Evolutionary conservation across 2,329 filamentous ascomycete species (phyloP).

Genomic region (Plenodomus tracheiphilus): DNA sequence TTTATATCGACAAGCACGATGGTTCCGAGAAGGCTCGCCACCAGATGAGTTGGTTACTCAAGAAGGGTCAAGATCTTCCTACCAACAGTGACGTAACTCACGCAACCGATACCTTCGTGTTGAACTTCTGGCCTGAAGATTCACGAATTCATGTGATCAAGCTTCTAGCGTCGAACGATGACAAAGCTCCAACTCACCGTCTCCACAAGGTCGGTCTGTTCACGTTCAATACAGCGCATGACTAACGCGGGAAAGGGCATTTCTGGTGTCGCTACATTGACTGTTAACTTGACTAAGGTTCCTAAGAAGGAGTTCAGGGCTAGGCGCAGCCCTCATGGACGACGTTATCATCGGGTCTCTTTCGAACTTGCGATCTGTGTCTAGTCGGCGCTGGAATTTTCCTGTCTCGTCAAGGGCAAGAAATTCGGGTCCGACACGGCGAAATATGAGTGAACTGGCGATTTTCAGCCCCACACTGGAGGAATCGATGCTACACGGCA

Average conservation of each 20-base stretch:
- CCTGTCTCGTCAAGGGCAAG: slow-evolving; percentile 10
- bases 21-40: slow-evolving; percentile 1
- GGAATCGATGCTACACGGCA: too few species aligned
- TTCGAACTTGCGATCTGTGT: slow-evolving; percentile 14
- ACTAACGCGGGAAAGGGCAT: slow-evolving; percentile 12
- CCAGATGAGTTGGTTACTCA: slow-evolving; percentile 20
- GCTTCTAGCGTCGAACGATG: slow-evolving; percentile 7
- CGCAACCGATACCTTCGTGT: neutral
- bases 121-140: neutral
- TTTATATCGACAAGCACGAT: neutral
- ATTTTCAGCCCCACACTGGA: too few species aligned
- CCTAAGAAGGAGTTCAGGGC: slow-evolving; percentile 1
- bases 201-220: too few species aligned
- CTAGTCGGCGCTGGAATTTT: slow-evolving; percentile 24
- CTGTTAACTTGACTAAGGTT: slow-evolving; percentile 13
- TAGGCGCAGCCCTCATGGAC: neutral
- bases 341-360: neutral
- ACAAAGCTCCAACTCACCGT: slow-evolving; percentile 6
- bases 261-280: slow-evolving; percentile 6
- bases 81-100: slow-evolving; percentile 1
- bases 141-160: fast-evolving
- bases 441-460: too few species aligned
- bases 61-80: slow-evolving; percentile 18
- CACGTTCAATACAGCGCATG: neutral
- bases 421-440: slow-evolving; percentile 10